Evolutionary conservation across 805 yeast genomes (phyloP).

Genomic region (Metschnikowia kunwiensis): DNA sequence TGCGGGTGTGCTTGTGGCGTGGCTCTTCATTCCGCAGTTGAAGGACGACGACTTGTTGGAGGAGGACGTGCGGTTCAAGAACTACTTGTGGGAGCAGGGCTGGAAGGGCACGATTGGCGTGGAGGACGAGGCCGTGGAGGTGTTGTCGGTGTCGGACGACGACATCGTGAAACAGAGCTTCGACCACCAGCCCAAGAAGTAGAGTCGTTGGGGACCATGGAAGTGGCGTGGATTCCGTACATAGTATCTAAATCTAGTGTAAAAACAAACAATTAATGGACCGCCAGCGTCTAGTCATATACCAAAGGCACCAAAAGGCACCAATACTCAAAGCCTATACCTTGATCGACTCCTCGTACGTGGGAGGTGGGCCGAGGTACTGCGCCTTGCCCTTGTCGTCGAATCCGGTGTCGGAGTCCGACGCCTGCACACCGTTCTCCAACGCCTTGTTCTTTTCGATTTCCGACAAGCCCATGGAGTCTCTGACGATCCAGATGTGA

Average conservation of each 20-base stretch:
- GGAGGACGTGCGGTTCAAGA: conserved; percentile 62
- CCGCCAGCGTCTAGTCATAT: too few relatives aligned
- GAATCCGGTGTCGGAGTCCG: conserved; percentile 54
- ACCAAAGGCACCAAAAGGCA: too few relatives aligned
- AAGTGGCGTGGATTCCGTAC: too few relatives aligned
- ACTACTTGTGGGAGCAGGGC: conserved; percentile 55
- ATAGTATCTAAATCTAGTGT: too few relatives aligned
- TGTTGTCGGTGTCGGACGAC: conserved; percentile 12
- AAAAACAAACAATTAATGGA: conserved; percentile 1
- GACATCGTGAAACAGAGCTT: conserved; percentile 10
- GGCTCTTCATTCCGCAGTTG: conserved; percentile 63
- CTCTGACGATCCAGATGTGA: conserved; percentile 68
- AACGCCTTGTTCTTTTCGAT: conserved; percentile 54
- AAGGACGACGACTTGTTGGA: conserved; percentile 64
- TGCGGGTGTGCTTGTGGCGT: conserved; percentile 58
- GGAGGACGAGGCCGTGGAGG: conserved; percentile 16
- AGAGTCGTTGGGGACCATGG: too few relatives aligned
- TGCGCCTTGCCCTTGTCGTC: conserved; percentile 55
- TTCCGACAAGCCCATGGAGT: conserved; percentile 62
- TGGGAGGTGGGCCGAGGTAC: conserved; percentile 68
- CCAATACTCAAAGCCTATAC: conserved; percentile 26
- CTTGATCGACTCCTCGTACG: conserved; percentile 51
- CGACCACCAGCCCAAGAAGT: neutral
- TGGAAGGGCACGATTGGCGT: conserved; percentile 51
- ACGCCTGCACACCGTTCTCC: conserved; percentile 52